Evolutionary conservation across 352 stramenopile species (phyloP), one percentile per base, ranked within the genome.

Genomic region (Phytophthora citrophthora): DNA sequence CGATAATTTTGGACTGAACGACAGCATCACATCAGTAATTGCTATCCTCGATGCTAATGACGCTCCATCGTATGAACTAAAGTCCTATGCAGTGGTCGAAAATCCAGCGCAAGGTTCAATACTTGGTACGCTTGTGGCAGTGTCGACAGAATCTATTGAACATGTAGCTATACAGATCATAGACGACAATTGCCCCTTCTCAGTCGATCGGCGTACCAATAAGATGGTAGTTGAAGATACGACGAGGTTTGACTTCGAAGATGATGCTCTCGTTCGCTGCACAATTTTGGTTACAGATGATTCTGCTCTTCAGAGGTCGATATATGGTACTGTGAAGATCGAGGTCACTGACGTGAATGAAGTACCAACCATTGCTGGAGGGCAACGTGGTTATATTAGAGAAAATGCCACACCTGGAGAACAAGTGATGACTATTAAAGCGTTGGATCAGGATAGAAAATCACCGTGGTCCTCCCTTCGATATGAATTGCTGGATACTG

Each of bases 191-290:
- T 74, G 66, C 20, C 66, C 66, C 0, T 66, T 74, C 48, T 26
- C 27, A 9, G 12, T 74, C 15, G 49, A 66, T 16, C 10, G 9
- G 9, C 1, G 62, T 26, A 64, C 66, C 4, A 55, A 39, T 18
- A 48, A 38, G 1, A 4, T 74, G 13, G 5, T 49, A 3, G 66
- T 67, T 4, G 18, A 49, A 5, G 54, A 32, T 12, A 11, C 41
- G 0, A 15, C 5, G 7, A 38, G 31, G 3, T 74, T 74, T 70
- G 60, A 74, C 59, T 74, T 60, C n/a, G 66, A 74, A 41, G 16
- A 29, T 0, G 55, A 40, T 23, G 2, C 54, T 24, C 26, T 44
- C 2, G 11, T 70, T 32, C 20, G 2, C 4, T 74, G 66, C 13
- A 23, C 52, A 34, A 10, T 70, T 32, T 1, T 70, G 8, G n/a